Evolutionary conservation across 148 eudicot species (phyloP).

Genomic region (Vaccinium darrowii): DNA sequence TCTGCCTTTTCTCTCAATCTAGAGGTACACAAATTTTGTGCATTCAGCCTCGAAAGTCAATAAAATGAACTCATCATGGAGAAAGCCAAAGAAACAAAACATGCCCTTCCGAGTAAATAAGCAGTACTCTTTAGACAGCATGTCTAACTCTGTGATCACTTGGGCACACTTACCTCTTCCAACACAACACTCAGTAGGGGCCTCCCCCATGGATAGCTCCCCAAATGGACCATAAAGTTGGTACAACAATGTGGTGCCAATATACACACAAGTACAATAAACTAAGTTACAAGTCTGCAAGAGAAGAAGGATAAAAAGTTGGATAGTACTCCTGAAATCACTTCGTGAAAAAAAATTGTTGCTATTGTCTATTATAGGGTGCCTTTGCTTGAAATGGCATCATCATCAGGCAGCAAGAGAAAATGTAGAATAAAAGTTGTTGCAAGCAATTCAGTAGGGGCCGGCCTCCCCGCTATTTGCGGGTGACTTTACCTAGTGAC

Average conservation of each 20-base stretch:
- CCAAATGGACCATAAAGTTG: not conserved
- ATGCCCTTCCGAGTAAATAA: constrained; percentile 24
- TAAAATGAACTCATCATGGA: not conserved
- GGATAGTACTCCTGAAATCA: not conserved
- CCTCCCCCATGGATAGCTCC: constrained; percentile 4
- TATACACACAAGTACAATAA: not conserved
- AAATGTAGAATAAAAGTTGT: not conserved
- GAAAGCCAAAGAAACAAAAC: not conserved
- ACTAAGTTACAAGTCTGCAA: not conserved
- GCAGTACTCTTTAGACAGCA: constrained; percentile 5
- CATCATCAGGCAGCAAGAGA: not conserved
- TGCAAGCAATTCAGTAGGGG: constrained; percentile 15
- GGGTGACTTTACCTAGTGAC: not conserved
- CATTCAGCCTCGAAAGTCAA: not conserved
- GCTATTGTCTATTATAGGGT: not conserved
- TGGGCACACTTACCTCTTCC: constrained; percentile 18
- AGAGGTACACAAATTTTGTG: not conserved
- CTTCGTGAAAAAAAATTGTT: not conserved
- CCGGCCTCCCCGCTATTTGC: not conserved
- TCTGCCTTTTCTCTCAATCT: not conserved
- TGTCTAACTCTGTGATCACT: constrained; percentile 12
- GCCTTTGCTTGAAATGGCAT: constrained; percentile 13
- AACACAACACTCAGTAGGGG: constrained; percentile 32
- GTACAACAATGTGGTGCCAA: not conserved
- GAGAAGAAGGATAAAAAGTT: not conserved